phyloP scores from a whole-genome alignment of 176 grass and related monocot species.

The Avena sativa region DNA sequence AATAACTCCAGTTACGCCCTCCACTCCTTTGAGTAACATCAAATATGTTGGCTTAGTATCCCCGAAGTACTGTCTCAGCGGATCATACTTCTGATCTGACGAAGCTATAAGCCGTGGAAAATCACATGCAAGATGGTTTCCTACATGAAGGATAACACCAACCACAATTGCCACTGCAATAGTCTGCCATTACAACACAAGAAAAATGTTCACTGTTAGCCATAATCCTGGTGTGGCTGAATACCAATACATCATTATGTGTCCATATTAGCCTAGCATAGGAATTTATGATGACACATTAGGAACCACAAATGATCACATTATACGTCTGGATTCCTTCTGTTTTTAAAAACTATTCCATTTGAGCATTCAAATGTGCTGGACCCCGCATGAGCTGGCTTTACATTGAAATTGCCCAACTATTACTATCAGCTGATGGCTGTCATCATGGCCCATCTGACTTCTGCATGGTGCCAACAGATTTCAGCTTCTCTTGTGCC shows the following conservation, averaged over 20 bases:
- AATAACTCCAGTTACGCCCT: constrained; percentile 85
- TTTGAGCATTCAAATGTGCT: constrained; percentile 14
- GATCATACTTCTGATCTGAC: constrained; percentile 58
- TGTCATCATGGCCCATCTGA: not conserved
- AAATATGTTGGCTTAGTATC: constrained; percentile 74
- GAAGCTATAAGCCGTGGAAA: constrained; percentile 80
- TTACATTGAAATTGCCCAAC: constrained; percentile 23
- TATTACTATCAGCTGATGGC: constrained; percentile 26
- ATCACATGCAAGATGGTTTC: constrained; percentile 79
- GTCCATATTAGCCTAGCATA: constrained; percentile 15
- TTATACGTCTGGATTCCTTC: not conserved
- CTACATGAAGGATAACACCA: constrained; percentile 85
- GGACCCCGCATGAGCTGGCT: not conserved
- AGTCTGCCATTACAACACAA: constrained; percentile 74
- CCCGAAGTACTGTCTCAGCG: constrained; percentile 59
- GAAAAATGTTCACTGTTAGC: constrained; percentile 34
- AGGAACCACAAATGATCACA: not conserved
- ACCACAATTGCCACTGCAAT: constrained; percentile 86
- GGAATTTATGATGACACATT: not conserved
- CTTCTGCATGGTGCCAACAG: not conserved
- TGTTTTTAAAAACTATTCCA: not conserved
- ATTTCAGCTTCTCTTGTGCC: constrained; percentile 25
- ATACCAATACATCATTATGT: constrained; percentile 14
- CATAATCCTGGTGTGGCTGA: constrained; percentile 29
- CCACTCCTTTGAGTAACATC: constrained; percentile 55